Conservation (phyloP, 2,329 filamentous ascomycete species). For the Scopulariopsis brevicaulis region DNA sequence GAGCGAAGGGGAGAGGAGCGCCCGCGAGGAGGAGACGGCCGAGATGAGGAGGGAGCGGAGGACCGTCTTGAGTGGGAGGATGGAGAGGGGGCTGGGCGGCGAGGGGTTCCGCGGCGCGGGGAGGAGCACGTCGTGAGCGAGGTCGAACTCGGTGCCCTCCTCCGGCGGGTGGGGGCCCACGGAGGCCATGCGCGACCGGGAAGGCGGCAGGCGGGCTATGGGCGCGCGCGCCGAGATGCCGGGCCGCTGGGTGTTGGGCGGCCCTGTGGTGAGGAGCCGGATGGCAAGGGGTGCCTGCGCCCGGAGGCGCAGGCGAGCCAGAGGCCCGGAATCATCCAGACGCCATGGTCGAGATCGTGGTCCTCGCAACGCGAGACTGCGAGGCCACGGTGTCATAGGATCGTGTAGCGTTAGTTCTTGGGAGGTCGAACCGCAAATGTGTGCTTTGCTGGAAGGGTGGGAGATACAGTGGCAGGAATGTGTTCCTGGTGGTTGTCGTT, state of each 20-base stretch:
- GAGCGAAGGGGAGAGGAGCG: constrained; percentile 61
- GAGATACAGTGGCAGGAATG: neutral
- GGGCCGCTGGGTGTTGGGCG: neutral
- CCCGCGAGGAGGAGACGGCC: constrained; percentile 56
- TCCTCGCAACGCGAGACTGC: neutral
- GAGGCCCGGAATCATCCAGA: neutral
- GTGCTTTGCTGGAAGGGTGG: neutral
- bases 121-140: neutral
- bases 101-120: neutral
- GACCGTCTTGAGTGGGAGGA: constrained; percentile 55
- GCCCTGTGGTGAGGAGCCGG: neutral
- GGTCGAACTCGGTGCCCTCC: neutral
- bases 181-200: neutral
- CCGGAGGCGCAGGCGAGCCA: neutral
- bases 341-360: neutral
- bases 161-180: neutral
- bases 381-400: neutral
- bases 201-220: neutral
- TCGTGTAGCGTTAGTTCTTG: neutral
- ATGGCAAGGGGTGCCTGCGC: neutral
- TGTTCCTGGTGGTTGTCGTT: no score
- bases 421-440: neutral
- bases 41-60: constrained; percentile 60
- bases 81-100: constrained; percentile 38
- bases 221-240: neutral